Evolutionary conservation across 2,329 filamentous ascomycete species (phyloP).

Genomic region (Teratosphaeria viscida): DNA sequence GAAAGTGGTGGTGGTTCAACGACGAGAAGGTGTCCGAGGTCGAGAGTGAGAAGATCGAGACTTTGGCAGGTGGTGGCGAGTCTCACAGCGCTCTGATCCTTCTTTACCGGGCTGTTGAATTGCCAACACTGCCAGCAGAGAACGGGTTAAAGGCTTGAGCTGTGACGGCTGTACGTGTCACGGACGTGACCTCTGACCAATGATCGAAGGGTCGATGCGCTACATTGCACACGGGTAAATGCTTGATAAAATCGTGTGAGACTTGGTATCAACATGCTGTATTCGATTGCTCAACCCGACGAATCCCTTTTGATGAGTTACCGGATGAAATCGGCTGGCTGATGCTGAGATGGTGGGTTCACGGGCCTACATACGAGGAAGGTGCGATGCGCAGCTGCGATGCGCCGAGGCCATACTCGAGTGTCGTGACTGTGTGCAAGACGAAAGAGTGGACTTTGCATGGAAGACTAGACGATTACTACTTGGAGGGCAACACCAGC

Average conservation of each 20-base stretch:
- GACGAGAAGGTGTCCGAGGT: conserved; percentile 96
- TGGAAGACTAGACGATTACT: too few relatives aligned
- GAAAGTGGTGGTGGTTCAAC: conserved; percentile 99
- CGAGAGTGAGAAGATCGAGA: conserved; percentile 79
- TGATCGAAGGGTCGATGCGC: too few relatives aligned
- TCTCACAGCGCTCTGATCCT: conserved; percentile 74
- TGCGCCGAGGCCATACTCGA: not conserved
- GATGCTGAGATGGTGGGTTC: too few relatives aligned
- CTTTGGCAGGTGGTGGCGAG: conserved; percentile 72
- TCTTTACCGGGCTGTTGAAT: conserved; percentile 63
- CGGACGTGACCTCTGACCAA: too few relatives aligned
- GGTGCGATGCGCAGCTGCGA: not conserved
- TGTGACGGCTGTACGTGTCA: not conserved
- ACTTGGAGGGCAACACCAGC: not conserved
- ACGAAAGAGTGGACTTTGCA: too few relatives aligned
- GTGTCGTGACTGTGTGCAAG: not conserved
- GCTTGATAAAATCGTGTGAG: too few relatives aligned
- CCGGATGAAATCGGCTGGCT: too few relatives aligned
- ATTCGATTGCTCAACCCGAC: too few relatives aligned
- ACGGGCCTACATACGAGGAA: too few relatives aligned
- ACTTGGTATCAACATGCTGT: too few relatives aligned
- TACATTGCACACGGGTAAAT: too few relatives aligned
- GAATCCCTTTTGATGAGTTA: too few relatives aligned
- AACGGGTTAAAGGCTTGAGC: conserved; percentile 3
- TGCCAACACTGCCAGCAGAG: conserved; percentile 38